Base-by-base conservation (phyloP, 2,329 filamentous ascomycete species). In the Trichoderma koningiopsis region DNA sequence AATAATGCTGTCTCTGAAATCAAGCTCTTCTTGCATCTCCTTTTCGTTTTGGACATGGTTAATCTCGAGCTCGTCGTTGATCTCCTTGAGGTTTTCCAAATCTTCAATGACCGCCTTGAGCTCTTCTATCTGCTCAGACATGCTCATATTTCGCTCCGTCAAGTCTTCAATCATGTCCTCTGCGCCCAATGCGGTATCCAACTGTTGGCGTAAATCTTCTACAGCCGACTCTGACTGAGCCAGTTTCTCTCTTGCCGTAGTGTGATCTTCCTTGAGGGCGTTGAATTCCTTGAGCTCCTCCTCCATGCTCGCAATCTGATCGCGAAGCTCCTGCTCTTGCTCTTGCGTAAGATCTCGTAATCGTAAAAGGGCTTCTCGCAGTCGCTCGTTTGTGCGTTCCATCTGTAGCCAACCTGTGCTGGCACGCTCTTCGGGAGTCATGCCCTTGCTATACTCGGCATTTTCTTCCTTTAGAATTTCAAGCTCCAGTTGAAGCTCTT, bases 121-220 rank as follows among this genome's bases (percentile, higher is more conserved):
- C 76, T 97, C 91, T 71, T 93, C 91, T 55, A 97, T 89, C 76
- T 93, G 88, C 78, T 97, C 92, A 43, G 90, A 89, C 77, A 97
- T 90, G 72, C 86, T 87, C 83, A 96, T 90, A 76, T 96, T 97
- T 75, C 93, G 91, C 72, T 96, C 92, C 0, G 92, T 93, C 49
- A 99, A 86, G 72, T 96, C 92, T 79, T 97, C 94, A 71, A 98
- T 94, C 87, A 97, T 95, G 73, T 96, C 92, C 77, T 98, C 96
- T 14, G 93, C 92, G 5, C 92, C 92, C 11, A 96, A 85, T 7
- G 93, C 93, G 61, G 92, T 92, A 75, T 99, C 94, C 2, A 99
- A 87, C 79, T 97, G 96, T 77, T 97, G 92, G 62, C 92, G 90
- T 14, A 99, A 87, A 74, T 98, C 93, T 72, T 96, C 91, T 53